Conservation (phyloP, 345 rosid species). For the Diplotaxis tenuifolia region DNA sequence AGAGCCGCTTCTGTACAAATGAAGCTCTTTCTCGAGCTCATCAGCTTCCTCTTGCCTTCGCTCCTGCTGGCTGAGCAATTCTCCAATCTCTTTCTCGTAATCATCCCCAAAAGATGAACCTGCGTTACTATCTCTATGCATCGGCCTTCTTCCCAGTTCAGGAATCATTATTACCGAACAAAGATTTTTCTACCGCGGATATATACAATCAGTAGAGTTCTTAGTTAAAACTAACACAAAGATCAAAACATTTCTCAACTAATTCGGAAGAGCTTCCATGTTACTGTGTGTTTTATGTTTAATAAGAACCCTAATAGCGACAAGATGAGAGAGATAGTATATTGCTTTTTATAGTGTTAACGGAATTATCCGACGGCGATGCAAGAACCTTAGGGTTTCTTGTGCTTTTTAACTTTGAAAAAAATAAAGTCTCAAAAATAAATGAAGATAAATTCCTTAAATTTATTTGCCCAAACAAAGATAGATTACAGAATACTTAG, state of each 20-base stretch:
- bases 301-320: conserved; percentile 14
- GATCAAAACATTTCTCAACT: conserved; percentile 40
- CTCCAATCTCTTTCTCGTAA: conserved; percentile 65
- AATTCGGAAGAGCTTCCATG: conserved; percentile 3
- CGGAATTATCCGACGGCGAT: conserved; percentile 86
- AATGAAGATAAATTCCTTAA: no score
- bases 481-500: no score
- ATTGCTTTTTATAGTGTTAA: conserved; percentile 32
- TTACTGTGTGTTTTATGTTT: conserved; percentile 11
- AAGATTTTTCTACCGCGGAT: not conserved
- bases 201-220: not conserved
- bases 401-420: conserved; percentile 33
- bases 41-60: conserved; percentile 50
- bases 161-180: conserved; percentile 45
- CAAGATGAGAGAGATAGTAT: conserved; percentile 11
- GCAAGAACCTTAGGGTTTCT: conserved; percentile 86
- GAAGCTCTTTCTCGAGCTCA: conserved; percentile 71
- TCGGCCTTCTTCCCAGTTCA: conserved; percentile 59
- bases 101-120: conserved; percentile 65
- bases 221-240: not conserved
- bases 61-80: conserved; percentile 52
- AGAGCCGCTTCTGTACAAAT: conserved; percentile 76
- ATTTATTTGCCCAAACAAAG: no score
- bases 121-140: conserved; percentile 55
- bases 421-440: no score